Base-by-base conservation (phyloP, 2,329 filamentous ascomycete genomes). In the Aspergillus calidoustus region DNA sequence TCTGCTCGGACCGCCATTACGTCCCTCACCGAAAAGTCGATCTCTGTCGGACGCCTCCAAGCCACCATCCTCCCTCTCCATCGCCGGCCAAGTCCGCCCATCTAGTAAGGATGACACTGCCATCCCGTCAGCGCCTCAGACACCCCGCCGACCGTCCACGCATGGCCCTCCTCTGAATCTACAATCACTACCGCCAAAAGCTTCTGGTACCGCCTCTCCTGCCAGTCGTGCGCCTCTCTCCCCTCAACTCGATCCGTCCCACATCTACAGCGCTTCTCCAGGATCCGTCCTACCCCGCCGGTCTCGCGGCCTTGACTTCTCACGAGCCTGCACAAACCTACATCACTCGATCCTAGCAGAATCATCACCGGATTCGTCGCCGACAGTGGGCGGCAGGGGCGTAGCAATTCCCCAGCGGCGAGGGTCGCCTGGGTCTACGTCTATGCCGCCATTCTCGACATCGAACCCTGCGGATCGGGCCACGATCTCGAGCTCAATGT, bases 281-380 rank as follows among this genome's bases (percentile, higher is more conserved):
- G 90, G 91, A 28, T 96, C 93, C 57, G 91, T 96, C 51, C 84
- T 98, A 7, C 94, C 94, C 19, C 88, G 94, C 66, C 89, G 93
- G 64, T 97, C 93, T 31, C 87, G 94, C 59, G 94, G 94, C 48
- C 83, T 97, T 63, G 94, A 98, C 79, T 98, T 97, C 77, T 94
- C 94, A 46, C 87, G 94, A 68, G 93, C 93, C 11, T 95, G 92
- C 64, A 97, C 94, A 11, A 96, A 93, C 74, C 83, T 99, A 23
- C 95, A 98, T 78, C 95, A 98, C 77, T 97, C 94, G 17, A 98
- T 91, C 0, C 85, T 98, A 8, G 93, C 94, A 59, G 92, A 97
- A 74, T 91, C 91, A 0, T 95, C 91, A 5, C 93, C 93, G 3
- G 93, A 96, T 75, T 95, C 92, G 0, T 97, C 93, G 0, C 95